Evolutionary conservation across 164 flowering plant species (phyloP), one percentile per base, ranked within the genome.

Genomic region (Piper betle): DNA sequence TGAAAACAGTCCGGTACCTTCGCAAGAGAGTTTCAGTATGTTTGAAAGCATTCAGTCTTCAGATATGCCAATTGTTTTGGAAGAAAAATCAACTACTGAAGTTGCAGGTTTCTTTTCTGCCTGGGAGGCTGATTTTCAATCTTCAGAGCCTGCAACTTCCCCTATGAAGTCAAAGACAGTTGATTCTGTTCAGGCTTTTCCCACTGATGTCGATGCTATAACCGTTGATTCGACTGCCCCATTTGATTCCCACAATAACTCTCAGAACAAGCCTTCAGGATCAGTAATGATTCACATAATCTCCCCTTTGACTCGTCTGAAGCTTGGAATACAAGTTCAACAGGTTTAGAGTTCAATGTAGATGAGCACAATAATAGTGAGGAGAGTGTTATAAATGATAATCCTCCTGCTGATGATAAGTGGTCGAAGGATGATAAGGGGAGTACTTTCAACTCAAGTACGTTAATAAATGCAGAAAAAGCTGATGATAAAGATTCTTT

Each of bases 81-180:
- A 33, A 15, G 46, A 74, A 62, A 59, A 69, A 39, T 66, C 62
- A 54, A 77, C 58, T 56, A 62, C 59, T 57, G 20, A 57, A 54
- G 43, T 61, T 52, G 72, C 61, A 54, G 77, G 69, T 37, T 56
- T 71, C 17, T 74, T 72, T 67, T 76, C 86, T 71, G 79, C 73
- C 65, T 86, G 91, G 92, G 82, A 72, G 54, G 80, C 80, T 40
- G 77, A 76, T 58, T 86, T 88, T 65, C 83, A 81, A 59, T 75
- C 84, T 64, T 75, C 84, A 54, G 66, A 57, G 66, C 69, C 78
- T 52, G 75, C 58, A 61, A 64, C 69, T 60, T 52, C 37, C 52
- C 69, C 18, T 59, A 64, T 46, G 50, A 70, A 64, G n/a, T 60
- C 73, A 1, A 72, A 67, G 57, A 54, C 78, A 38, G 60, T 54